Evolutionary conservation across 352 stramenopile species (phyloP).

Genomic region (Pythium plurisporium): DNA sequence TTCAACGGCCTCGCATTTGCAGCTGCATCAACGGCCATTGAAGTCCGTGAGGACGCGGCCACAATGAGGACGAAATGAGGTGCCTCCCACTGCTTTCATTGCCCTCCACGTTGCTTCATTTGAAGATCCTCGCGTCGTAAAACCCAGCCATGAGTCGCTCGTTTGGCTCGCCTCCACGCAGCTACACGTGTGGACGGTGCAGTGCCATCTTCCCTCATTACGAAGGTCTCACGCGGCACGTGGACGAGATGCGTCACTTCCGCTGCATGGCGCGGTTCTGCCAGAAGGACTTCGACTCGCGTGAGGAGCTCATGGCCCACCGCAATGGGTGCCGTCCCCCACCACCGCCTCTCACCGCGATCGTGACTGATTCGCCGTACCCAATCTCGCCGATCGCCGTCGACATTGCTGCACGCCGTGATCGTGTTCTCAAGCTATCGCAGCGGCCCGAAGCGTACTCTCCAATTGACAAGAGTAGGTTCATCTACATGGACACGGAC

Average conservation of each 20-base stretch:
- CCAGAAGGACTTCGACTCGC: conserved; percentile 10
- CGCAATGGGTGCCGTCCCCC: not conserved
- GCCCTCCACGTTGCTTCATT: not conserved
- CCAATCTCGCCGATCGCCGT: not conserved
- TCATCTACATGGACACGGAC: conserved; percentile 17
- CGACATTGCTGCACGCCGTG: not conserved
- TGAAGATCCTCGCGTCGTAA: not conserved
- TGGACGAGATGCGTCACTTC: conserved; percentile 7
- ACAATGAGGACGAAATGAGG: not conserved
- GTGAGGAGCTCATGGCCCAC: not conserved
- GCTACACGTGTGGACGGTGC: conserved; percentile 9
- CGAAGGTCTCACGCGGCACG: conserved; percentile 7
- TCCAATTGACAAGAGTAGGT: not conserved
- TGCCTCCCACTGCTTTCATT: not conserved
- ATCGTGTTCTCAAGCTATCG: not conserved
- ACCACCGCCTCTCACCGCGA: not conserved
- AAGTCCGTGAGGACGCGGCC: not conserved
- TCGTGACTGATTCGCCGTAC: not conserved
- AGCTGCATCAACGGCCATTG: not conserved
- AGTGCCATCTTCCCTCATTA: not conserved
- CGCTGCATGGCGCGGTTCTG: conserved; percentile 7
- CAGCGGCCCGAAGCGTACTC: not conserved
- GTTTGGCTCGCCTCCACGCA: not conserved
- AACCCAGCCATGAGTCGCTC: conserved; percentile 3
- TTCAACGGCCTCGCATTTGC: not conserved